Evolutionary conservation across 2,329 filamentous ascomycete genomes (phyloP).

Genomic region (Aspergillus hortae): DNA sequence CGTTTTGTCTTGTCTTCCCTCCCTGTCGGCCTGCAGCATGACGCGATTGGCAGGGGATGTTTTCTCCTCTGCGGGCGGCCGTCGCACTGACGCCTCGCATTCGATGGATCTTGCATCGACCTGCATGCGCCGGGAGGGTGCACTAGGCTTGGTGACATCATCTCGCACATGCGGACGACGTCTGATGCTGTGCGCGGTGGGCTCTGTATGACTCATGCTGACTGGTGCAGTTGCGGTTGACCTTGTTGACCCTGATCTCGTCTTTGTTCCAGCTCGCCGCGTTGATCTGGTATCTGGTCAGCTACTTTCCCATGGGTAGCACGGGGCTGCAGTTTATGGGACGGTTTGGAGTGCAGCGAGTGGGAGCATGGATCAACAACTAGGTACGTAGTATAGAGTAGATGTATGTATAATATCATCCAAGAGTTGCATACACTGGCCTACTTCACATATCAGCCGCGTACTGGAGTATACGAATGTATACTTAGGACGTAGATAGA

Average conservation of each 20-base stretch:
- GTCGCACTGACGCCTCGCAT: slow-evolving; percentile 8
- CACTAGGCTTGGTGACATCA: not conserved
- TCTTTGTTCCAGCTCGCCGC: slow-evolving; percentile 79
- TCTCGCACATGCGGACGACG: not conserved
- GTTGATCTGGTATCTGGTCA: slow-evolving; percentile 88
- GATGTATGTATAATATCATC: no score
- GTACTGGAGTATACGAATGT: no score
- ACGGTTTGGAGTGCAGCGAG: slow-evolving; percentile 77
- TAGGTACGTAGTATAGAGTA: slow-evolving; percentile 33
- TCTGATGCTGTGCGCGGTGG: not conserved
- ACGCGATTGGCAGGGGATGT: not conserved
- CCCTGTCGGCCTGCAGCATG: slow-evolving; percentile 2
- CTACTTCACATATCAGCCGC: no score
- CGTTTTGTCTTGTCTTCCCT: not conserved
- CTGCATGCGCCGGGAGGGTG: not conserved
- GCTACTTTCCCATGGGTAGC: slow-evolving; percentile 96
- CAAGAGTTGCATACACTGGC: no score
- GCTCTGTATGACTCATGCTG: not conserved
- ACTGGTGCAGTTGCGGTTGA: slow-evolving; percentile 67
- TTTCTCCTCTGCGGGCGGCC: not conserved
- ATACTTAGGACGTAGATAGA: no score
- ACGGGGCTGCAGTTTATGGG: slow-evolving; percentile 82
- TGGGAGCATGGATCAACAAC: slow-evolving; percentile 82
- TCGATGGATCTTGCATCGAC: not conserved
- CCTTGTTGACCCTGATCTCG: slow-evolving; percentile 78